These are phyloP conservation scores for Solanum hybrid DNA, from an alignment of 305 asterid species.

Conservation along the genomic window DNA sequence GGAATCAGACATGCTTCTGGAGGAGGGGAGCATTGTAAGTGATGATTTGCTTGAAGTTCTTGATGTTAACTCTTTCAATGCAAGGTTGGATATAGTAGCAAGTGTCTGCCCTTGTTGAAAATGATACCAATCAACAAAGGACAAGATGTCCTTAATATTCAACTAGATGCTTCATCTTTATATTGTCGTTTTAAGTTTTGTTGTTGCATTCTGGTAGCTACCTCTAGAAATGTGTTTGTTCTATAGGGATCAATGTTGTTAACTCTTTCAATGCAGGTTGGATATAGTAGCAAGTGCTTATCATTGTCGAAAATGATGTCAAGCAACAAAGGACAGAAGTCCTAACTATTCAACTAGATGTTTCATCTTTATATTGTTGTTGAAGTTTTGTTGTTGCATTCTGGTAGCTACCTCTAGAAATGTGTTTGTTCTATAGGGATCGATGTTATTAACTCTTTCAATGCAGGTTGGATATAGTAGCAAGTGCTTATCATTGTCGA, in stretches of 20 bases:
- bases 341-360: not conserved
- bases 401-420: not conserved
- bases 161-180: not conserved
- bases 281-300: not conserved
- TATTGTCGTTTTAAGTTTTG: not conserved
- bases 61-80: not conserved
- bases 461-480: not conserved
- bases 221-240: not conserved
- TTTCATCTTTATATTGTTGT: not conserved
- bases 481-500: not conserved
- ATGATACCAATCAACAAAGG: not conserved
- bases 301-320: not conserved
- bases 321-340: not conserved
- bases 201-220: not conserved
- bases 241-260: not conserved
- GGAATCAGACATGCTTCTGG: not conserved
- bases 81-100: not conserved
- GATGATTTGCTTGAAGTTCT: not conserved
- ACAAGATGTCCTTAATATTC: not conserved
- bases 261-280: not conserved
- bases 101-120: not conserved
- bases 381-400: not conserved
- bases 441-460: not conserved
- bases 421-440: not conserved
- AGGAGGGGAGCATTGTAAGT: not conserved